Evolutionary conservation across 139 green algal species (phyloP), one percentile per base, ranked within the genome.

Genomic region (Chlorella sp.): DNA sequence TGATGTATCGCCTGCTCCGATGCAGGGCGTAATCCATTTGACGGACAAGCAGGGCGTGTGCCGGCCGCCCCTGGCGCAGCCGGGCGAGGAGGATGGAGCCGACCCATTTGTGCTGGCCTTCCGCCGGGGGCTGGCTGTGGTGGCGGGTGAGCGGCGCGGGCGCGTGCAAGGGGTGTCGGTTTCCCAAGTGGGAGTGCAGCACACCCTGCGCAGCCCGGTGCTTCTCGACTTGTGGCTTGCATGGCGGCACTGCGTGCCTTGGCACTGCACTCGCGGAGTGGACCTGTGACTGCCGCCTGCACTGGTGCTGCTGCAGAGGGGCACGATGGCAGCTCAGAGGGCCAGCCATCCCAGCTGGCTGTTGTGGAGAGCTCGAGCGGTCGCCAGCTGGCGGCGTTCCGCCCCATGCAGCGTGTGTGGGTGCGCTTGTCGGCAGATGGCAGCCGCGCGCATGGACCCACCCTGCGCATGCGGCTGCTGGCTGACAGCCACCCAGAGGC

Each of bases 371-470:
- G 9, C 0, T 30, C 40, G 40, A 74, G 77, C 77, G 58, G 56
- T 40, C 38, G 60, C 58, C 58, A 73, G 58, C 60, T 83, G 77
- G 77, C 77, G 56, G 9, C 51, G 26, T 83, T 51, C 77, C 41
- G 62, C 70, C 43, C 82, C 30, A 81, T 90, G 86, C 85, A 92
- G 76, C 74, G 58, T 16, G 69, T 92, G 44, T 91, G 88, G 85
- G 88, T 93, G 38, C 83, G 88, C 46, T 60, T 93, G 83, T 48
- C 76, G 3, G 89, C 89, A 0, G 76, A 89, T 32, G 87, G 79
- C 11, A 90, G 84, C 65, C 38, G 89, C 4, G 88, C 88, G 19
- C 91, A 94, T 76, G 89, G 91, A 30, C 91, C 91, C 67, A 87
- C 56, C 26, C 86, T 92, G 38, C 73, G 86, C 36, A 80, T 93